These are phyloP conservation scores for Globisporangium nagaii DNA, from an alignment of 352 stramenopile species.

Conservation along the genomic window DNA sequence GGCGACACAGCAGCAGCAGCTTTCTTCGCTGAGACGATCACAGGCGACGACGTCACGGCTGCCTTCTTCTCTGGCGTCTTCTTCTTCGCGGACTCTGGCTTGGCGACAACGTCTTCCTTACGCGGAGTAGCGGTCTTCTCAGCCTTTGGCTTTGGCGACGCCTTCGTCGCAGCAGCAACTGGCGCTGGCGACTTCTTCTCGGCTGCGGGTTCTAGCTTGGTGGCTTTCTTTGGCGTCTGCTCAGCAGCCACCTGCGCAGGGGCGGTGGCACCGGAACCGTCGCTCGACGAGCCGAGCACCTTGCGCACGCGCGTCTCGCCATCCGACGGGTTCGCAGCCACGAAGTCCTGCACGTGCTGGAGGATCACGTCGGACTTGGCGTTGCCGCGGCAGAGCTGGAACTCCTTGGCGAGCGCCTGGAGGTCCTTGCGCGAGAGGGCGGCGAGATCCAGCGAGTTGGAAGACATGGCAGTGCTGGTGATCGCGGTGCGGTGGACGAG, in stretches of 20 bases:
- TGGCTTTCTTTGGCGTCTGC: constrained; percentile 3
- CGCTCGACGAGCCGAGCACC: constrained; percentile 12
- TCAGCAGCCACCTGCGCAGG: no score
- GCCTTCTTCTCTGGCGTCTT: constrained; percentile 14
- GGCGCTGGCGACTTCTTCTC: background rate
- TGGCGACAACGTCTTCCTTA: constrained; percentile 2
- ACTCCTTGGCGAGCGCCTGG: constrained; percentile 56
- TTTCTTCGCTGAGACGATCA: constrained; percentile 3
- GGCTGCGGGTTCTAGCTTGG: background rate
- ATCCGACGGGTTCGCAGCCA: constrained; percentile 28
- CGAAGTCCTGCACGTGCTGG: constrained; percentile 34
- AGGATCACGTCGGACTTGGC: constrained; percentile 66
- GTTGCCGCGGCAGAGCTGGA: constrained; percentile 60
- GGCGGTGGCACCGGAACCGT: background rate
- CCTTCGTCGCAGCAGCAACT: constrained; percentile 2
- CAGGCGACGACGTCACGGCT: constrained; percentile 2
- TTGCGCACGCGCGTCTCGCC: constrained; percentile 30
- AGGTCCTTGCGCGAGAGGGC: constrained; percentile 54
- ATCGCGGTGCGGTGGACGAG: background rate
- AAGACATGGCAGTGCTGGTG: background rate
- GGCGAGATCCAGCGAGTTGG: constrained; percentile 23
- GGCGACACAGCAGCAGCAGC: background rate
- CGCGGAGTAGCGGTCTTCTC: constrained; percentile 1
- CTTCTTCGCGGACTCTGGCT: constrained; percentile 2
- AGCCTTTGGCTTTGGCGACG: constrained; percentile 3